phyloP scores from a whole-genome alignment of 2,329 filamentous ascomycete species.

The Colletotrichum gloeosporioides region DNA sequence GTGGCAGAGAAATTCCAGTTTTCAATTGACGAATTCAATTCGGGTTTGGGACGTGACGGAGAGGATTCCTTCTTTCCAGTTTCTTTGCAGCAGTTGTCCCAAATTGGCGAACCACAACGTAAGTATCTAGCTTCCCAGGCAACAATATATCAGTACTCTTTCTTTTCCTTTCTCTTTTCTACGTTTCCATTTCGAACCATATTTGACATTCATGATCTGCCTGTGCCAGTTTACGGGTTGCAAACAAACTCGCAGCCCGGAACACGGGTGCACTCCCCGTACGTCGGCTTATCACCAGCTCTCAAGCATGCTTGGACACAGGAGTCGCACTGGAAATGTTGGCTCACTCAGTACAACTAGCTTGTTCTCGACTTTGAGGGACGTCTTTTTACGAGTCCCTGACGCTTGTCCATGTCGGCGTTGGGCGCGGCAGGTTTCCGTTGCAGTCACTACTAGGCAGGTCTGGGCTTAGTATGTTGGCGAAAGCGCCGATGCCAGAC shows the following conservation, averaged over 20 bases:
- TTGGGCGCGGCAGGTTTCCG: background rate
- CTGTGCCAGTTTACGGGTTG: background rate
- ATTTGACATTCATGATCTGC: background rate
- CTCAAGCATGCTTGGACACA: background rate
- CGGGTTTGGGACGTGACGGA: background rate
- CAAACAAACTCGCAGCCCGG: background rate
- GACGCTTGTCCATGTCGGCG: background rate
- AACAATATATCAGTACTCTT: background rate
- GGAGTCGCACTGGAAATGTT: background rate
- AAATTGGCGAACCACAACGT: background rate
- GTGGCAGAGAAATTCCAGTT: rapidly evolving
- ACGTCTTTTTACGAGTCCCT: background rate
- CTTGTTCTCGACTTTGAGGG: background rate
- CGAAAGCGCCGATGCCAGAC: background rate
- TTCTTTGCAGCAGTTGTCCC: background rate
- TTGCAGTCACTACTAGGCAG: no score
- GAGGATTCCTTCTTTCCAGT: background rate
- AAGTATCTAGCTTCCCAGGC: background rate
- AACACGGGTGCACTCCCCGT: background rate
- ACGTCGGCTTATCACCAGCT: background rate
- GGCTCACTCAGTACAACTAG: background rate
- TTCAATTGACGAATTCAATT: rapidly evolving
- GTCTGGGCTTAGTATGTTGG: background rate
- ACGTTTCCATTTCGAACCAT: background rate
- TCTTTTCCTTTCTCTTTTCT: rapidly evolving